A percentile compares a stretch with the other conserved stretches of the same genome.
Evolutionary conservation across 176 grass and related monocot genomes (phyloP).

Genomic region (Bromus sterilis): DNA sequence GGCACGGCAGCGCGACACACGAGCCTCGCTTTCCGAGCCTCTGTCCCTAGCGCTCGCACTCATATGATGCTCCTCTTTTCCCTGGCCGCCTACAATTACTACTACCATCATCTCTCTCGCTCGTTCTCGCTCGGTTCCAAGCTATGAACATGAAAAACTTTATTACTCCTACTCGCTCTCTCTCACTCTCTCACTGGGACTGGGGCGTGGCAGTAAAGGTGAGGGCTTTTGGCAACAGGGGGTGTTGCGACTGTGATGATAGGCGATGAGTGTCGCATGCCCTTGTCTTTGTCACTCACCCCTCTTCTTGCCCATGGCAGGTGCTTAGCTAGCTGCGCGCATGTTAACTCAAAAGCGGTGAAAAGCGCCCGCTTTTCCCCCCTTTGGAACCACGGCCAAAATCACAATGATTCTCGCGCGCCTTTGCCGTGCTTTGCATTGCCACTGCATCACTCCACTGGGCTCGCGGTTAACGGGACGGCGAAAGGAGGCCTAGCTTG

Average conservation of each 20-base stretch:
- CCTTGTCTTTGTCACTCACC: constrained; percentile 30
- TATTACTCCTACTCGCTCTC: too few relatives aligned
- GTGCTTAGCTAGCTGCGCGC: constrained; percentile 26
- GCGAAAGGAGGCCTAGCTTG: not conserved
- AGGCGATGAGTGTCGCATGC: constrained; percentile 40
- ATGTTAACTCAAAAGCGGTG: constrained; percentile 17
- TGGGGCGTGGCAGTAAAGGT: constrained; percentile 21
- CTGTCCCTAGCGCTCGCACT: constrained; percentile 16
- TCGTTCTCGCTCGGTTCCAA: not conserved
- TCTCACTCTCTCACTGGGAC: not conserved
- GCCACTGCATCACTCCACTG: too few relatives aligned
- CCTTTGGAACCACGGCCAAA: constrained; percentile 34
- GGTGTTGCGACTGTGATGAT: constrained; percentile 23
- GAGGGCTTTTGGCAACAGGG: constrained; percentile 37
- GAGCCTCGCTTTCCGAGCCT: constrained; percentile 34
- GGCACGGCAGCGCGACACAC: not conserved
- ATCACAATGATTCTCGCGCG: constrained; percentile 27
- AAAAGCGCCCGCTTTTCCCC: constrained; percentile 28
- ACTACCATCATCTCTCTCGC: not conserved
- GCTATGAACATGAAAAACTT: too few relatives aligned
- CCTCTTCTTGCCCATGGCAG: too few relatives aligned
- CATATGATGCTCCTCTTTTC: constrained; percentile 27
- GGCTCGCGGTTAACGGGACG: constrained; percentile 19
- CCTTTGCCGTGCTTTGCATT: constrained; percentile 20
- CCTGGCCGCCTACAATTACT: not conserved